Base-by-base conservation (phyloP, 139 green algal species). In the Medakamo hakoo region DNA sequence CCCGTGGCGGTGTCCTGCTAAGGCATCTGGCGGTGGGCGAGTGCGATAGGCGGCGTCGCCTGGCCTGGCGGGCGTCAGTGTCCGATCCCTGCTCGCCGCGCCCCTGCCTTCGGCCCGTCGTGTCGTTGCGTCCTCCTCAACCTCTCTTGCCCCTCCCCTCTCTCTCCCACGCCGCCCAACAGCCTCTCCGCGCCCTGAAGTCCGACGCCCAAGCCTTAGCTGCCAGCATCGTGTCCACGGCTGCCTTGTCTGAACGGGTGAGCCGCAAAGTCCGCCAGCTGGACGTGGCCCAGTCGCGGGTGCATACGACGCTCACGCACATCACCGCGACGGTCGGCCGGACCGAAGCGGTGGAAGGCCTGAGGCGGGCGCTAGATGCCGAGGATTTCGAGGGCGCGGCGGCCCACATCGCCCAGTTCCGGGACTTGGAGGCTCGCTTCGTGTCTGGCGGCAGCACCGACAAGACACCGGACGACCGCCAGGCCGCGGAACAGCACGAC, bases 311-410 rank as follows among this genome's bases (percentile, higher is more conserved):
- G 18, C 65, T 92, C 29, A 59, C 55, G 1, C 58, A 72, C 22
- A 91, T 92, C 32, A 72, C 78, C 30, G 68, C 81, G 27, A 83
- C 94, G 24, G 62, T 94, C 29, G 88, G 95, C 66, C 75, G 89
- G 29, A 76, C 76, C 24, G 76, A 74, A 25, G 86, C 80, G 63
- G 80, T 95, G 23, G 80, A 88, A 48, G 87, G 87, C 49, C 82
- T 88, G 19, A 63, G 80, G 65, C 29, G 29, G 25, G 65, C 73
- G 2, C 52, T 91, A 60, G 68, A 75, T n/a, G 22, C 22, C 14
- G 68, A 88, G 63, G 87, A 97, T 65, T 96, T 88, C 62, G 91
- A 97, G 60, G 73, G 73, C 0, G 90, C 90, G 22, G 89, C 87
- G 2, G 31, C 79, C 3, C 85, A 79, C 69, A 80, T 97, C 28